These are phyloP conservation scores for Yamadazyma sp. DNA, from an alignment of 805 yeast genomes.

Conservation along the genomic window DNA sequence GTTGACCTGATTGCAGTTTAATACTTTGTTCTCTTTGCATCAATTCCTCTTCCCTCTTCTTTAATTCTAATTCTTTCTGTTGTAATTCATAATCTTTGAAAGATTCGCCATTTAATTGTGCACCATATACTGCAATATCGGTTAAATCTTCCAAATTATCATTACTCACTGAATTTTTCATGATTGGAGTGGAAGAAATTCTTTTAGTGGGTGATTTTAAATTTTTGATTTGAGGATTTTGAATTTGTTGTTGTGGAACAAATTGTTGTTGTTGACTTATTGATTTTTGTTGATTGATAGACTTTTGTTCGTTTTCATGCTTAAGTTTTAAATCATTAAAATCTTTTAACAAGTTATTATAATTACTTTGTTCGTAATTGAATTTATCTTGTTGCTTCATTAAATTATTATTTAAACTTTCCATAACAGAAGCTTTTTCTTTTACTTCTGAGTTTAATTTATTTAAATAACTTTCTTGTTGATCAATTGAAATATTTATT, in stretches of 20 bases:
- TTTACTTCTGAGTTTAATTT: constrained; percentile 21
- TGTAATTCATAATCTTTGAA: constrained; percentile 12
- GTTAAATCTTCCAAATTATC: constrained; percentile 34
- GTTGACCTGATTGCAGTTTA: constrained; percentile 1
- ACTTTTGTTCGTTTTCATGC: constrained; percentile 6
- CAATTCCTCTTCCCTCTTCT: constrained; percentile 25
- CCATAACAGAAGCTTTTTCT: constrained; percentile 18
- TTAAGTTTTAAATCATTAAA: constrained; percentile 6
- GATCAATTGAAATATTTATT: constrained; percentile 17
- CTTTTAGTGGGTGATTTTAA: neutral
- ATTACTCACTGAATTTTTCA: constrained; percentile 10
- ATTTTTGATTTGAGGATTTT: neutral
- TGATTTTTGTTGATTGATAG: constrained; percentile 2
- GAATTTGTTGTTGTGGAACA: neutral
- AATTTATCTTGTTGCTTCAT: constrained; percentile 15
- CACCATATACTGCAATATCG: constrained; percentile 37
- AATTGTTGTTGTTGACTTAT: neutral
- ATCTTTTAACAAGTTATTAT: constrained; percentile 9
- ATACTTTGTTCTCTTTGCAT: constrained; percentile 13
- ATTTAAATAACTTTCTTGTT: constrained; percentile 19
- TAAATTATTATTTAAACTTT: constrained; percentile 14
- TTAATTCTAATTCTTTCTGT: constrained; percentile 24
- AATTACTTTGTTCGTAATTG: constrained; percentile 8
- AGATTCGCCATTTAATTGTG: constrained; percentile 27
- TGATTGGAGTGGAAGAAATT: neutral